Base-by-base conservation (phyloP, 495 filamentous ascomycete species). In the Penicillium argentinense region DNA sequence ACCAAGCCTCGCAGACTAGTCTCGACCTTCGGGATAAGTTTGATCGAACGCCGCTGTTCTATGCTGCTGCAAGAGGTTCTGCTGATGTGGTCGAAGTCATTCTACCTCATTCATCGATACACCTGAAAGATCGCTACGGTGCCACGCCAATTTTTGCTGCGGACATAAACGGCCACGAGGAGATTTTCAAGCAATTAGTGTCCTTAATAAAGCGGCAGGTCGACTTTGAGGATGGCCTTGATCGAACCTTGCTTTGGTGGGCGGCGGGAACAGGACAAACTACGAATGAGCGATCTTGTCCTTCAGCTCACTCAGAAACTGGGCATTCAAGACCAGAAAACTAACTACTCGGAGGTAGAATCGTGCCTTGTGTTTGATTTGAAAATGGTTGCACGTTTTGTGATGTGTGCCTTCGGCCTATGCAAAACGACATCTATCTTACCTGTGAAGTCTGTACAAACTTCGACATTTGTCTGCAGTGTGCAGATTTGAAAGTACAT, bases 401-500 rank as follows among this genome's bases (percentile, higher is more conserved):
- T 26, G 23, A 25, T 30, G 18, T 25, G 1, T 48, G 45, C 26
- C 30, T 25, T 18, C 36, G 45, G 9, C 9, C 1, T 3, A 33
- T 41, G 3, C 7, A 24, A n/a, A 28, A 16, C 1, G 16, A 13
- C 3, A 19, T 18, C 0, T 14, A 25, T 12, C 8, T 17, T 11
- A 18, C 2, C 4, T 48, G 45, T 25, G 8, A 25, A 4, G 16
- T n/a, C 2, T 48, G 45, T 19, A 11, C 4, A 39, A 7, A 26
- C 9, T 48, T 48, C 14, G 12, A 18, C 13, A 25, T 36, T 11
- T 48, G 45, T 38, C 5, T 13, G 12, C 45, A 48, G 28, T 48
- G 45, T 21, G 12, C 19, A 9, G 37, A n/a, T 2, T 28, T 48
- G 18, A 37, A 28, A 1, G 28, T 29, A 2, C n/a, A 42, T n/a